Percentiles rank a stretch among this genome's conserved stretches.
Conservation (phyloP, 73 alveolate species). For the Breviolum minutum region DNA sequence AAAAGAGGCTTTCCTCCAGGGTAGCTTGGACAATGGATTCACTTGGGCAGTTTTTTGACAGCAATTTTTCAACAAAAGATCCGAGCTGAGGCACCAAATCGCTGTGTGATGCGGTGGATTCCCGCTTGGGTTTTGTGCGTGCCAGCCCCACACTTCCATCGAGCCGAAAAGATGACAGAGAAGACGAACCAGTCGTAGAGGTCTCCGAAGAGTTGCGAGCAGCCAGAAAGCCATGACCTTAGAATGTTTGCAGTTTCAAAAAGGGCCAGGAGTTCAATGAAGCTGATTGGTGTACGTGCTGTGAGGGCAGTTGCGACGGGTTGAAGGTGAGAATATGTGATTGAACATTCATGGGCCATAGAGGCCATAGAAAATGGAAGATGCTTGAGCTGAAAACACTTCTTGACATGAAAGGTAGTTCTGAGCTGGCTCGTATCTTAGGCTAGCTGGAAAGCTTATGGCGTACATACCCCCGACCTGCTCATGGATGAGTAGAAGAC, state of each 20-base stretch:
- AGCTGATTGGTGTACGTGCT: background rate
- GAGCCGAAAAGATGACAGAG: background rate
- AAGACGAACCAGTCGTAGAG: conserved; percentile 6
- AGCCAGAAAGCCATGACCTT: conserved; percentile 32
- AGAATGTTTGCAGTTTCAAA: background rate
- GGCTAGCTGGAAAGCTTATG: conserved; percentile 53
- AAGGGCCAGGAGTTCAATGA: background rate
- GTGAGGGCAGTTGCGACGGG: too few relatives aligned
- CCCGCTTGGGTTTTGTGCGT: conserved; percentile 22
- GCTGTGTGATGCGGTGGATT: conserved; percentile 63
- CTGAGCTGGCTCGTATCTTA: background rate
- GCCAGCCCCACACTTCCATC: background rate
- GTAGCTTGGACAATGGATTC: background rate
- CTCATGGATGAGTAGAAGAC: conserved; percentile 74
- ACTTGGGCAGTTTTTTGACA: background rate
- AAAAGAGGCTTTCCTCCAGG: conserved; percentile 45
- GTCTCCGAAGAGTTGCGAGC: conserved; percentile 48
- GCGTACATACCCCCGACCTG: conserved; percentile 57
- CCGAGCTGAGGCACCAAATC: conserved; percentile 25
- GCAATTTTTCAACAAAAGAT: background rate
- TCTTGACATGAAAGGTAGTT: too few relatives aligned
- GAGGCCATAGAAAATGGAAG: too few relatives aligned
- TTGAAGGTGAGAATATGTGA: too few relatives aligned
- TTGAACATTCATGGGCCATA: too few relatives aligned
- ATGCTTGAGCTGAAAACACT: too few relatives aligned